Percentiles rank a stretch among this genome's conserved stretches.
Evolutionary conservation across 306 rosid species (phyloP).

Genomic region (Boehmeria nivea): DNA sequence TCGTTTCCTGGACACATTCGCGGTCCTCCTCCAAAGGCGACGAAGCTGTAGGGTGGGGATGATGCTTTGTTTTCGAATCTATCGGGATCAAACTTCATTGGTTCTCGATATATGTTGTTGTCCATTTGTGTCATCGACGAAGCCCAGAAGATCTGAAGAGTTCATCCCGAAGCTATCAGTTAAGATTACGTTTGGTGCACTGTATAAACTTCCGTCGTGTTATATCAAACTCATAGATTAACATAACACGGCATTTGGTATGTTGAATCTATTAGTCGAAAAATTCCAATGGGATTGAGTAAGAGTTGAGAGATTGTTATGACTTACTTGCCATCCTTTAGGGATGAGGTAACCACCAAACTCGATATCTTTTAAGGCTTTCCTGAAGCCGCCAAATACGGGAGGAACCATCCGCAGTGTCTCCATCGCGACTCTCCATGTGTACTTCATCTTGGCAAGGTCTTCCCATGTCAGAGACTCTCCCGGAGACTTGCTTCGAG

Average conservation of each 20-base stretch:
- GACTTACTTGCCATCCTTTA: conserved; percentile 83
- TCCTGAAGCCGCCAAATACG: conserved; percentile 55
- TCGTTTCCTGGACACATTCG: conserved; percentile 78
- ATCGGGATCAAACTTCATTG: conserved; percentile 62
- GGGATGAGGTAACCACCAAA: conserved; percentile 61
- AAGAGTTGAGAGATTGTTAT: too few relatives aligned
- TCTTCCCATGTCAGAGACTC: conserved; percentile 70
- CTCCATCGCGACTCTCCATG: conserved; percentile 76
- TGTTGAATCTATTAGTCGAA: too few relatives aligned
- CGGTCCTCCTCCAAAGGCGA: conserved; percentile 70
- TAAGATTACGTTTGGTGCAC: too few relatives aligned
- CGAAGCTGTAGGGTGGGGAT: conserved; percentile 50
- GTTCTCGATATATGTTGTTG: conserved; percentile 44
- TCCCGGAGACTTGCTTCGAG: conserved; percentile 40
- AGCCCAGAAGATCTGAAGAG: conserved; percentile 60
- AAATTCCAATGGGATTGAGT: too few relatives aligned
- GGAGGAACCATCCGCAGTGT: conserved; percentile 66
- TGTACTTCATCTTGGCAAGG: conserved; percentile 75
- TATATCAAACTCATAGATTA: too few relatives aligned
- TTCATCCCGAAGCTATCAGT: too few relatives aligned
- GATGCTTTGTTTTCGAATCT: conserved; percentile 59
- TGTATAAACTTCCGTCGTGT: too few relatives aligned
- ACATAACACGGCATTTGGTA: too few relatives aligned
- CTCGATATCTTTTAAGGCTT: conserved; percentile 48
- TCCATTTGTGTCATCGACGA: conserved; percentile 72